A percentile compares a stretch with the other conserved stretches of the same genome.
Evolutionary conservation across 345 rosid species (phyloP).

Genomic region (Lumnitzera littorea): DNA sequence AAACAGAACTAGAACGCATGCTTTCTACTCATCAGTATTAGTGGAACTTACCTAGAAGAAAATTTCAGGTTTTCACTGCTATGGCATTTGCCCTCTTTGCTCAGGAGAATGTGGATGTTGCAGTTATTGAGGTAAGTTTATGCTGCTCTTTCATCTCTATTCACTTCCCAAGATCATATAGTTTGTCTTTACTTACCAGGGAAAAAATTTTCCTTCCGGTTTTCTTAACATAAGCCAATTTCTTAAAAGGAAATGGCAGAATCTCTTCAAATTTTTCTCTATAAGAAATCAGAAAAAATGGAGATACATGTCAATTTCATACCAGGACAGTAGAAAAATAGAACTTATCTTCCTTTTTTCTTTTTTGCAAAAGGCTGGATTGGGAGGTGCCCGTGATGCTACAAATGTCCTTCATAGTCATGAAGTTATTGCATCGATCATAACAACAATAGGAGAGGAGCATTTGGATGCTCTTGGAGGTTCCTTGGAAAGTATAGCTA

Average conservation of each 20-base stretch:
- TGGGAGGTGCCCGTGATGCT: constrained; percentile 94
- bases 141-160: too few relatives aligned
- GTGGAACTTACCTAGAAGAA: background rate
- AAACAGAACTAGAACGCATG: too few relatives aligned
- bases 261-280: too few relatives aligned
- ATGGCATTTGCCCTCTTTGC: constrained; percentile 69
- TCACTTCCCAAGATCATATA: too few relatives aligned
- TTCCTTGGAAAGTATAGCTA: constrained; percentile 76
- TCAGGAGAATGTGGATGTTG: constrained; percentile 65
- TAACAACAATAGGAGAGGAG: constrained; percentile 80
- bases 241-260: too few relatives aligned
- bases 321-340: background rate
- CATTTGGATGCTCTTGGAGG: constrained; percentile 85
- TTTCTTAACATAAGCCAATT: too few relatives aligned
- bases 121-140: constrained; percentile 62
- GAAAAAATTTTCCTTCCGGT: too few relatives aligned
- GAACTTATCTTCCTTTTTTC: background rate
- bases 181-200: too few relatives aligned
- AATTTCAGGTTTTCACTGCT: constrained; percentile 72
- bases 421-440: constrained; percentile 57
- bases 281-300: background rate
- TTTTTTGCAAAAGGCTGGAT: constrained; percentile 46
- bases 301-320: background rate
- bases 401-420: constrained; percentile 60
- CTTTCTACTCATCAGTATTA: too few relatives aligned